A percentile compares a stretch with the other conserved stretches of the same genome.
phyloP scores from a whole-genome alignment of 768 basidiomycete species.

The Termitomyces sp. region DNA sequence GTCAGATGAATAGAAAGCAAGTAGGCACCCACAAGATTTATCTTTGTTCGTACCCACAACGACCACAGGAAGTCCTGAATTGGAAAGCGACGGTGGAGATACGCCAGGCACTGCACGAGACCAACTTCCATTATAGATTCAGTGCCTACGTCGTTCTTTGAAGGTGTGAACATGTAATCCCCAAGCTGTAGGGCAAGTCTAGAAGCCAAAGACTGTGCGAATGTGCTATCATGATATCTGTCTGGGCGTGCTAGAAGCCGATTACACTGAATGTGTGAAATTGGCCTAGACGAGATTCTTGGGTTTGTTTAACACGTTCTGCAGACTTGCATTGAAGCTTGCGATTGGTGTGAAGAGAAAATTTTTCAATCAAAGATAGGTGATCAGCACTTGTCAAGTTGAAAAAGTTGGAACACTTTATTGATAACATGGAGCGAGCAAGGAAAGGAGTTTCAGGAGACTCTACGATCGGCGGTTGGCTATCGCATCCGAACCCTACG shows the following conservation, averaged over 20 bases:
- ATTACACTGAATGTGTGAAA: neutral
- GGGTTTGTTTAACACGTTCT: neutral
- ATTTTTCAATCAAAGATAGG: neutral
- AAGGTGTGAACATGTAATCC: neutral
- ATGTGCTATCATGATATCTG: neutral
- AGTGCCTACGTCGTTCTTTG: neutral
- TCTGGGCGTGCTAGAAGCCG: neutral
- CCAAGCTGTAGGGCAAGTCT: neutral
- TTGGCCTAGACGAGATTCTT: neutral
- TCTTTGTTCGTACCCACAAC: neutral
- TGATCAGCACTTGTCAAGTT: neutral
- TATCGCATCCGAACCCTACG: neutral
- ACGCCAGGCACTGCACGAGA: neutral
- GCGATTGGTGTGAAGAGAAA: neutral
- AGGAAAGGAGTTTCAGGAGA: neutral
- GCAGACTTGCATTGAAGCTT: neutral
- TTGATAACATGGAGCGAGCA: neutral
- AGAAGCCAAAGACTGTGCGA: neutral
- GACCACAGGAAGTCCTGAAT: neutral
- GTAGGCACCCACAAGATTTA: neutral
- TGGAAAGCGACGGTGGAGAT: neutral
- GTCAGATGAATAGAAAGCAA: neutral
- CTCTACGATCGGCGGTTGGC: neutral
- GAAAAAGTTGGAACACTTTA: neutral
- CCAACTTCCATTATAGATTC: neutral